phyloP scores from a whole-genome alignment of 345 rosid genomes.

The Linum lewisii region DNA sequence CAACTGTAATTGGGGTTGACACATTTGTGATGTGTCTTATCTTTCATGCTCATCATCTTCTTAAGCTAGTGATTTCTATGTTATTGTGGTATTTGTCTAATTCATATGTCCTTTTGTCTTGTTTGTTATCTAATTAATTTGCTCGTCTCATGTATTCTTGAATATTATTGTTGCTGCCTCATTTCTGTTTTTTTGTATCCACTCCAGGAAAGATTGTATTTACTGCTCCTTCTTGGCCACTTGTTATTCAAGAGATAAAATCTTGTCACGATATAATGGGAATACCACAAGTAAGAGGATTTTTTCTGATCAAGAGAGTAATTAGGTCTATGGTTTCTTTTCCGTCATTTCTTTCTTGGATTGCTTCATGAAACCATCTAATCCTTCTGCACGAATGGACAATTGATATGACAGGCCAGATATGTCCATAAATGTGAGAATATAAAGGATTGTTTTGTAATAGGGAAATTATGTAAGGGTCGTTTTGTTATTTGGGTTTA shows the following conservation, averaged over 20 bases:
- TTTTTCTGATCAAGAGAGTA: not conserved
- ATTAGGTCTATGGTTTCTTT: constrained; percentile 1
- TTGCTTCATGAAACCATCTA: constrained; percentile 8
- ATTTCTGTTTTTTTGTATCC: not conserved
- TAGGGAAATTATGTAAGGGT: no score
- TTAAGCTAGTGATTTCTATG: not conserved
- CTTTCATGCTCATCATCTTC: not conserved
- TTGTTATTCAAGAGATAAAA: constrained; percentile 92
- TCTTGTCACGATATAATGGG: constrained; percentile 95
- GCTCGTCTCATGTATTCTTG: constrained; percentile 47
- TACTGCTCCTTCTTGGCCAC: constrained; percentile 96
- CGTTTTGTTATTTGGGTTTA: no score
- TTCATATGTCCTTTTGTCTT: no score
- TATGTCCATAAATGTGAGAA: no score
- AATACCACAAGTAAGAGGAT: constrained; percentile 71
- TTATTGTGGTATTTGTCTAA: no score
- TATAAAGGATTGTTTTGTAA: no score
- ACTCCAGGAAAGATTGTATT: constrained; percentile 86
- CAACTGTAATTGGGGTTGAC: not conserved
- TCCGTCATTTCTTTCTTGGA: constrained; percentile 2
- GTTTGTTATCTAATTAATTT: no score
- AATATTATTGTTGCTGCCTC: constrained; percentile 7
- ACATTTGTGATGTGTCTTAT: not conserved
- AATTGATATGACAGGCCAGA: constrained; percentile 94
- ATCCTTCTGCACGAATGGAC: constrained; percentile 83